A percentile compares a stretch with the other conserved stretches of the same genome.
Evolutionary conservation across 176 grass and related monocot species (phyloP).

Genomic region (Rhynchospora tenuis): DNA sequence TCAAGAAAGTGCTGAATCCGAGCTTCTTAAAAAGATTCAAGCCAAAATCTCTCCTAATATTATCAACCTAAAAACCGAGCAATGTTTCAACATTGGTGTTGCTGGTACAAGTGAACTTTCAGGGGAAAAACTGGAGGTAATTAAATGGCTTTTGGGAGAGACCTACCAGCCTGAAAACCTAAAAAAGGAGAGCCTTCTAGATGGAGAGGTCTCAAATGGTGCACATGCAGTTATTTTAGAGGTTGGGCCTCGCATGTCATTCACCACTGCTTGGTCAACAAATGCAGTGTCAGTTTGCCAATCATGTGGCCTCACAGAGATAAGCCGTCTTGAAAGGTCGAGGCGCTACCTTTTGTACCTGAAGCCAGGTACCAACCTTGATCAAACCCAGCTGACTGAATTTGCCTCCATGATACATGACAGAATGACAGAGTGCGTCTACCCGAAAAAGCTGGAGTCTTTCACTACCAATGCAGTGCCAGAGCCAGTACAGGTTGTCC

Average conservation of each 20-base stretch:
- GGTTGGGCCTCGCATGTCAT: constrained; percentile 85
- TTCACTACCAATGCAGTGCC: constrained; percentile 52
- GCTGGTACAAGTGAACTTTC: constrained; percentile 17
- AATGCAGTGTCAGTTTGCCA: constrained; percentile 84
- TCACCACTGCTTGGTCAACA: constrained; percentile 75
- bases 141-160: constrained; percentile 78
- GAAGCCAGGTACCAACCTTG: constrained; percentile 39
- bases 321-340: constrained; percentile 71
- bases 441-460: constrained; percentile 56
- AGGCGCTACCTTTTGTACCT: constrained; percentile 66
- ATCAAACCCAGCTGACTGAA: constrained; percentile 47
- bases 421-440: constrained; percentile 89
- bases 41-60: constrained; percentile 65
- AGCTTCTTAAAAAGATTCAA: constrained; percentile 64
- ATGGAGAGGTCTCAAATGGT: constrained; percentile 34
- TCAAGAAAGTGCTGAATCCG: constrained; percentile 49
- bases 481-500: constrained; percentile 54
- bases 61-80: constrained; percentile 54
- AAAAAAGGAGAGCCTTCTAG: constrained; percentile 51
- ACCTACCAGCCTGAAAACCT: constrained; percentile 79
- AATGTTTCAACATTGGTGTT: constrained; percentile 82
- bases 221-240: constrained; percentile 41
- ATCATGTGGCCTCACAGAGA: constrained; percentile 60
- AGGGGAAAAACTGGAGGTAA: constrained; percentile 46
- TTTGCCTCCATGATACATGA: constrained; percentile 72